Percentiles rank a stretch among this genome's conserved stretches.
phyloP scores from a whole-genome alignment of 495 filamentous ascomycete species.

The Haplographium delicatum region DNA sequence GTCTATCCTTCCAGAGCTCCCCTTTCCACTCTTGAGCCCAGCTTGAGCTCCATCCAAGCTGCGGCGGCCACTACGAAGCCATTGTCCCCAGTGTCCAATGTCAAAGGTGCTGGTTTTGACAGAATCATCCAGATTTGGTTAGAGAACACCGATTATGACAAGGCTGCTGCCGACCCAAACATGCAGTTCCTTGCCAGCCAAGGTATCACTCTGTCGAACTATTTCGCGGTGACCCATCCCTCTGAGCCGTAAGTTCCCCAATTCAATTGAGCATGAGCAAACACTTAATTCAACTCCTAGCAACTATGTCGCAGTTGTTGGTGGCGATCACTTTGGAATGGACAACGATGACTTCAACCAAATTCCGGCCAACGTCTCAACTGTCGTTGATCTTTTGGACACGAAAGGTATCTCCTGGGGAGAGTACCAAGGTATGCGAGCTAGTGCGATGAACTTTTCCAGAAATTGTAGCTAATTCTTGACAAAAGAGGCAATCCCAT shows the following conservation, averaged over 20 bases:
- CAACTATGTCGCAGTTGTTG: constrained; percentile 62
- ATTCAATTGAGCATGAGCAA: background rate
- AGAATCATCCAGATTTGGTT: constrained; percentile 65
- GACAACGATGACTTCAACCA: constrained; percentile 57
- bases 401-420: constrained; percentile 63
- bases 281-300: constrained; percentile 1
- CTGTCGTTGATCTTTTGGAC: constrained; percentile 64
- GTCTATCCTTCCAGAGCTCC: constrained; percentile 4
- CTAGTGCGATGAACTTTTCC: no score
- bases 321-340: constrained; percentile 65
- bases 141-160: constrained; percentile 57
- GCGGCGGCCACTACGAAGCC: constrained; percentile 30
- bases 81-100: constrained; percentile 49
- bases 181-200: constrained; percentile 49
- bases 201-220: constrained; percentile 63
- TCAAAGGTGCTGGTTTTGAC: constrained; percentile 60
- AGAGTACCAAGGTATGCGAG: constrained; percentile 63
- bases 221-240: constrained; percentile 58
- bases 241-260: constrained; percentile 44
- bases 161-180: constrained; percentile 31
- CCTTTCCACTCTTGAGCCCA: constrained; percentile 8
- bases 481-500: constrained; percentile 66
- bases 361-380: constrained; percentile 58
- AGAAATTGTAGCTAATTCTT: no score
- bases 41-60: constrained; percentile 5